Evolutionary conservation across 2,329 filamentous ascomycete genomes (phyloP), one percentile per base, ranked within the genome.

Genomic region (Trichoderma koningii): DNA sequence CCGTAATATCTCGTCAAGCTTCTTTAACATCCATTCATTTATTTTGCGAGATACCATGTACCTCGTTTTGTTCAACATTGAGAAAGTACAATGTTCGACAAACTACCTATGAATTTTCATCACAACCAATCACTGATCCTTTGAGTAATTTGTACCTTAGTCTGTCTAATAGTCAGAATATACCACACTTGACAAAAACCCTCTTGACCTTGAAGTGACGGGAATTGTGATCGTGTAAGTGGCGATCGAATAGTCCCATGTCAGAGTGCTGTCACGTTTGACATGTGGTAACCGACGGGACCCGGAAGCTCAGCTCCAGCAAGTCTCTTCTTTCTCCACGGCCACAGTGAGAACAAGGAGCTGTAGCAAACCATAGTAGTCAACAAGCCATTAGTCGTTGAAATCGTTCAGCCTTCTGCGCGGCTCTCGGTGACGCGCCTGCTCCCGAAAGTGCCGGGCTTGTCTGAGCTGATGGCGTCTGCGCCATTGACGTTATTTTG

Each of bases 401-500:
- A 44, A 41, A 34, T 14, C 44, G 53, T 45, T 6, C 17, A 17
- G 44, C 30, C 30, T 28, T 41, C 30, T 19, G 30, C 26, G 23
- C 17, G 45, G 19, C 23, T 42, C 17, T 51, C 28, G 1, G 10
- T 15, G 55, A 38, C 17, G 23, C 23, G 30, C 26, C 30, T 15
- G 15, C 47, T n/a, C 42, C 60, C 60, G 60, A 63, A 55, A 63
- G 9, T 38, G 50, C 60, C 60, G 60, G 23, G 50, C 19, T 38
- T 55, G 41, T 47, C 14, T 47, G 60, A 14, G 28, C 60, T 63
- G 60, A 63, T 45, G 19, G 10, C 7, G n/a, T 12, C n/a, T 26
- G 50, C 60, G 60, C 60, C 60, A 63, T 55, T 63, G 60, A 63
- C 60, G 60, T 63, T 50, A 63, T 63, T 41, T 55, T 53, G n/a